Percentiles rank a stretch among this genome's conserved stretches.
These are phyloP conservation scores for Lactifluus piperatus DNA, from an alignment of 768 basidiomycete species.

Conservation along the genomic window DNA sequence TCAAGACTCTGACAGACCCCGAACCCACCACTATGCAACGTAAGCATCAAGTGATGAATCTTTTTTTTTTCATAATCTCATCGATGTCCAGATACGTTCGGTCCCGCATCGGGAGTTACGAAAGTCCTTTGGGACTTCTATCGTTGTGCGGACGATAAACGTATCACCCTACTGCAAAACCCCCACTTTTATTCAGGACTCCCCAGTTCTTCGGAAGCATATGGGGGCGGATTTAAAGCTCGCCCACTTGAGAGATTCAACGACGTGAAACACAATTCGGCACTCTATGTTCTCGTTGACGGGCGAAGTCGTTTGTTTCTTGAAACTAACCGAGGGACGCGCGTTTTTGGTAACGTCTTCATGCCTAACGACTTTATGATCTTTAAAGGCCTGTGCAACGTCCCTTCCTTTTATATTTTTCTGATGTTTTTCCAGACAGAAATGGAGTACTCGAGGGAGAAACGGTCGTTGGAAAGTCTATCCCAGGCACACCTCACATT, in stretches of 20 bases:
- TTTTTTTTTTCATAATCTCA: not conserved
- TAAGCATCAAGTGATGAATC: not conserved
- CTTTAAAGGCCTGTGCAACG: not conserved
- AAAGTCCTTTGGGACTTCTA: not conserved
- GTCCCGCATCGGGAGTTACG: not conserved
- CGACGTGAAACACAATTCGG: too few species aligned
- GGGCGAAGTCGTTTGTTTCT: not conserved
- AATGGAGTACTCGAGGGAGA: not conserved
- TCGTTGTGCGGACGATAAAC: not conserved
- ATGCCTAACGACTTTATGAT: not conserved
- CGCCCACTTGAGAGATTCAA: not conserved
- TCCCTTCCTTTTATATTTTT: not conserved
- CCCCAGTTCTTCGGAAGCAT: not conserved
- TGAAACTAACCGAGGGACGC: not conserved
- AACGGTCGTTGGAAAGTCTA: not conserved
- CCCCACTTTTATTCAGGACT: not conserved
- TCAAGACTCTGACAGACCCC: not conserved
- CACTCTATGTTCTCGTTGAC: not conserved
- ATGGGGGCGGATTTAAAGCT: not conserved
- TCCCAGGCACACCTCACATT: not conserved
- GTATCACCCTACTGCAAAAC: slow-evolving; percentile 2
- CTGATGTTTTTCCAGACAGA: not conserved
- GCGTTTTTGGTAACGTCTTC: not conserved
- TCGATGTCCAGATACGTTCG: not conserved
- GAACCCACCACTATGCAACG: not conserved